phyloP scores from a whole-genome alignment of 805 yeast genomes.

The Tetrapisispora namnaoensis region DNA sequence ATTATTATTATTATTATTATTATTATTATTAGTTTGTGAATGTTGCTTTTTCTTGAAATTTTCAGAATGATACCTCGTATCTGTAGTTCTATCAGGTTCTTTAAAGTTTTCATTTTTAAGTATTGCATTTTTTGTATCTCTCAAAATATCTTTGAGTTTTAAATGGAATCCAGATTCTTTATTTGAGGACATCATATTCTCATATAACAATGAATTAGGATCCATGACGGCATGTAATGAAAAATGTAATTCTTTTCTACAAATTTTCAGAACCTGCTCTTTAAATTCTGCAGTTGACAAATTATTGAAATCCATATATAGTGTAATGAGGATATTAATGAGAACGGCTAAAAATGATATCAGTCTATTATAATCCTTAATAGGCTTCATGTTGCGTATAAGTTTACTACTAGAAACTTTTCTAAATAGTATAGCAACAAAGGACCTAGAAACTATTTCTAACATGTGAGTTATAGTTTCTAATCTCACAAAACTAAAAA shows the following conservation, averaged over 20 bases:
- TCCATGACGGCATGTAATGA: slow-evolving; percentile 7
- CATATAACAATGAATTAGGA: slow-evolving; percentile 18
- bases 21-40: too few relatives aligned
- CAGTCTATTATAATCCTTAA: slow-evolving; percentile 10
- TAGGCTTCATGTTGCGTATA: slow-evolving; percentile 9
- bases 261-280: slow-evolving; percentile 34
- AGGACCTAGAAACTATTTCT: background rate
- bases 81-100: background rate
- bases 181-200: slow-evolving; percentile 16
- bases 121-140: slow-evolving; percentile 1
- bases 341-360: slow-evolving; percentile 13
- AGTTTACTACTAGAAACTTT: background rate
- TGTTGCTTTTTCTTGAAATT: background rate
- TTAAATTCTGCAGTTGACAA: slow-evolving; percentile 43
- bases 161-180: slow-evolving; percentile 23
- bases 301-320: slow-evolving; percentile 5
- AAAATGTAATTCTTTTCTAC: background rate
- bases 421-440: background rate
- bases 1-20: too few relatives aligned
- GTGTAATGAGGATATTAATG: slow-evolving; percentile 10
- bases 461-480: background rate
- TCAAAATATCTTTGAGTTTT: slow-evolving; percentile 15
- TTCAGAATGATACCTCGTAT: background rate
- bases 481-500: background rate
- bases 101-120: background rate